Percentiles rank a stretch among this genome's conserved stretches.
These are phyloP conservation scores for Ensete glaucum DNA, from an alignment of 176 grass and related monocot species.

Conservation along the genomic window DNA sequence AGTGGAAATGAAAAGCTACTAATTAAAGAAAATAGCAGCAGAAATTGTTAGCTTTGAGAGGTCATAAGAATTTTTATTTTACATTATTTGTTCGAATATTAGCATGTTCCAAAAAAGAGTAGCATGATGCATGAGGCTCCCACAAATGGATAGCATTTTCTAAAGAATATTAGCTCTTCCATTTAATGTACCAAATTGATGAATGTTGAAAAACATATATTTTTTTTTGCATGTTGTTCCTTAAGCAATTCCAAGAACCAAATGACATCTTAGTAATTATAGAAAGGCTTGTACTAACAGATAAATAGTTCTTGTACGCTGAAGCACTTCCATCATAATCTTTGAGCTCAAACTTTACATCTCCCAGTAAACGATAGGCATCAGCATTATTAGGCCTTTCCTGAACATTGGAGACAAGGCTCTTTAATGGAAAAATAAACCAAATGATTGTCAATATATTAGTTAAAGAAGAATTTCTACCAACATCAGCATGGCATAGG, in stretches of 20 bases:
- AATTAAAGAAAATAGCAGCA: constrained; percentile 15
- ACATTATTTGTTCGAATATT: not conserved
- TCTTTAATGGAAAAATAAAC: constrained; percentile 26
- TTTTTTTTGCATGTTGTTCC: not conserved
- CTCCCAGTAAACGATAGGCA: constrained; percentile 79
- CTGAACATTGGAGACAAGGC: constrained; percentile 34
- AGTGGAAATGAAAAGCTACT: constrained; percentile 2
- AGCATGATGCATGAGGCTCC: not conserved
- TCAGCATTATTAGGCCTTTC: constrained; percentile 71
- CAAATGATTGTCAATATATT: constrained; percentile 11
- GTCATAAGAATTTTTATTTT: not conserved
- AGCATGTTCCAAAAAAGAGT: not conserved
- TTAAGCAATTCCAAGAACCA: not conserved
- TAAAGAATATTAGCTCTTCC: no score
- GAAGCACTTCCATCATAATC: constrained; percentile 81
- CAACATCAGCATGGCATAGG: not conserved
- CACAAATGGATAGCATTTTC: not conserved
- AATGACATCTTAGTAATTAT: constrained; percentile 12
- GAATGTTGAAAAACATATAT: not conserved
- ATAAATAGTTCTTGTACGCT: constrained; percentile 59
- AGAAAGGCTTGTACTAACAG: constrained; percentile 35
- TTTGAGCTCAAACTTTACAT: constrained; percentile 90
- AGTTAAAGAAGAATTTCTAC: not conserved
- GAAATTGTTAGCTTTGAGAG: not conserved
- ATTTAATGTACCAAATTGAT: no score